These are phyloP conservation scores for Podospora sp. DNA, from an alignment of 495 filamentous ascomycete species.

Conservation along the genomic window DNA sequence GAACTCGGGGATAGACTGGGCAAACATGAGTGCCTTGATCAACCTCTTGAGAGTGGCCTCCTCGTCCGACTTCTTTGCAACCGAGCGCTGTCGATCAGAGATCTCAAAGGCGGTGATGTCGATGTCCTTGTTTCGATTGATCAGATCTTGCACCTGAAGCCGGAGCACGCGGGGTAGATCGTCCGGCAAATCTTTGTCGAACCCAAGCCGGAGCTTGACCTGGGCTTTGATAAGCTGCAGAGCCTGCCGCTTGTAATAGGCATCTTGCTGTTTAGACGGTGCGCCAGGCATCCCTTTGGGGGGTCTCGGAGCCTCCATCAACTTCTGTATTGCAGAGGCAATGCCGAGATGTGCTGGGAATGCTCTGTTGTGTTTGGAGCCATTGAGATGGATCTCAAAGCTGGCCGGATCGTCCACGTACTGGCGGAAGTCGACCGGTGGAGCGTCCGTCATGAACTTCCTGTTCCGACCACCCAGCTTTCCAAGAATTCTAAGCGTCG, in stretches of 20 bases:
- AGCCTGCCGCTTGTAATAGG: conserved; percentile 91
- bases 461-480: conserved; percentile 95
- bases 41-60: conserved; percentile 80
- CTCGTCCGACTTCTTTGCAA: conserved; percentile 81
- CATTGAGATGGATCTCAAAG: conserved; percentile 85
- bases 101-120: conserved; percentile 65
- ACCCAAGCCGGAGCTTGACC: conserved; percentile 85
- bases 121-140: conserved; percentile 64
- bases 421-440: conserved; percentile 74
- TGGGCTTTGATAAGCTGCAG: conserved; percentile 83
- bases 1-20: conserved; percentile 79
- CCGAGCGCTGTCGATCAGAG: conserved; percentile 77
- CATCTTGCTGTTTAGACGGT: conserved; percentile 66
- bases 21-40: conserved; percentile 84
- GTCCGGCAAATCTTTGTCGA: conserved; percentile 77
- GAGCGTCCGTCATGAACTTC: conserved; percentile 88
- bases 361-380: conserved; percentile 80
- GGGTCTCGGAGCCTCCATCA: conserved; percentile 75
- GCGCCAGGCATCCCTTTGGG: conserved; percentile 34
- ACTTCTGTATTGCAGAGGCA: conserved; percentile 82
- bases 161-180: conserved; percentile 83
- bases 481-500: conserved; percentile 96
- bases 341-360: conserved; percentile 85
- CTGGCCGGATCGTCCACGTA: conserved; percentile 85
- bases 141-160: conserved; percentile 83